phyloP scores from a whole-genome alignment of 2,329 filamentous ascomycete genomes.

The Pseudogymnoascus sp. region DNA sequence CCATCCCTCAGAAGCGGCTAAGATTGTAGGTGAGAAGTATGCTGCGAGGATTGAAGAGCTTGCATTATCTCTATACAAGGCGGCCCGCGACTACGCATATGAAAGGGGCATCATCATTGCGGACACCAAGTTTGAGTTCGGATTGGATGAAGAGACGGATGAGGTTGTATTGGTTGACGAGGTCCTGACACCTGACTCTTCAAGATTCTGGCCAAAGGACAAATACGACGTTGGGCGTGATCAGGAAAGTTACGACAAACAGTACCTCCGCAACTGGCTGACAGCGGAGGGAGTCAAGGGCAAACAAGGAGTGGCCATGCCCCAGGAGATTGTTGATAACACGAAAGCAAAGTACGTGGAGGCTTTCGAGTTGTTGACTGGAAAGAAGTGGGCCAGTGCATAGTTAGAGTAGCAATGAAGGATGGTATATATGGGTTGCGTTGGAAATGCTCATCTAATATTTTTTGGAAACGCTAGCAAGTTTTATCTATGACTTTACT shows the following conservation, averaged over 20 bases:
- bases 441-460: background rate
- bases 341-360: slow-evolving; percentile 69
- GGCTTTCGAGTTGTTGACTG: slow-evolving; percentile 62
- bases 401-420: background rate
- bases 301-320: slow-evolving; percentile 63
- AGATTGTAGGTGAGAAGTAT: slow-evolving; percentile 44
- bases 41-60: slow-evolving; percentile 51
- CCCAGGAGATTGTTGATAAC: slow-evolving; percentile 57
- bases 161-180: slow-evolving; percentile 64
- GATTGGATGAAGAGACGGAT: slow-evolving; percentile 47
- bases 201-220: slow-evolving; percentile 76
- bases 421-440: background rate
- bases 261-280: slow-evolving; percentile 76
- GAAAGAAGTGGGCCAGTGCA: slow-evolving; percentile 37
- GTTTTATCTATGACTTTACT: background rate
- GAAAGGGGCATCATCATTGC: slow-evolving; percentile 60
- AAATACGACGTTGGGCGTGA: slow-evolving; percentile 63
- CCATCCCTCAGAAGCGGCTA: slow-evolving; percentile 43
- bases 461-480: background rate
- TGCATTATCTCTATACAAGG: slow-evolving; percentile 49
- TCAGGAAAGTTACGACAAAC: slow-evolving; percentile 85
- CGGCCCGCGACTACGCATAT: slow-evolving; percentile 44
- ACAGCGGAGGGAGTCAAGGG: slow-evolving; percentile 64
- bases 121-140: slow-evolving; percentile 70
- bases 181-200: slow-evolving; percentile 70